A percentile compares a stretch with the other conserved stretches of the same genome.
Conservation (phyloP, 2,329 filamentous ascomycete species). For the Alternaria incomplexa region DNA sequence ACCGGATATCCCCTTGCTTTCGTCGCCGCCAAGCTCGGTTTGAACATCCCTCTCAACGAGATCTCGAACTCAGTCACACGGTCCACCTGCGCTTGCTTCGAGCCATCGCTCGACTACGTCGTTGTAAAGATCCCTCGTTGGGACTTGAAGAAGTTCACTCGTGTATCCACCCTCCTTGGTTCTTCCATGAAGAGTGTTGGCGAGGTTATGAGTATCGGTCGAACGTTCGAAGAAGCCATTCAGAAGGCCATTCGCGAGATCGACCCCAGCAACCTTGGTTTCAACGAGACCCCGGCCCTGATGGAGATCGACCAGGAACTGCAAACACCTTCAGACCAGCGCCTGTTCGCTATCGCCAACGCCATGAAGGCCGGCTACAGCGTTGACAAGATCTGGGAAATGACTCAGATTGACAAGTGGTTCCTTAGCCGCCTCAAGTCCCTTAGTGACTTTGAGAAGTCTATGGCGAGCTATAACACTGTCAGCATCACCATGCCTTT, state of each 20-base stretch:
- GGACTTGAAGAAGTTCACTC: constrained; percentile 98
- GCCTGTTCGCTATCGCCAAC: constrained; percentile 95
- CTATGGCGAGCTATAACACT: constrained; percentile 73
- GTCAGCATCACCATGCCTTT: constrained; percentile 68
- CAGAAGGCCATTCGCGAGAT: constrained; percentile 97
- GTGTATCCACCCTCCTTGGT: constrained; percentile 92
- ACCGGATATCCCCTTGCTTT: constrained; percentile 96
- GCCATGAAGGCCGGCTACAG: constrained; percentile 94
- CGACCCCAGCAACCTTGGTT: constrained; percentile 93
- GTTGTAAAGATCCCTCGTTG: constrained; percentile 99
- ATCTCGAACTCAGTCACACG: constrained; percentile 96
- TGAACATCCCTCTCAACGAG: constrained; percentile 93
- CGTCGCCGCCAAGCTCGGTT: constrained; percentile 93
- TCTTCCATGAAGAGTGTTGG: constrained; percentile 99
- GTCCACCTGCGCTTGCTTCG: constrained; percentile 95
- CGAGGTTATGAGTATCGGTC: constrained; percentile 97
- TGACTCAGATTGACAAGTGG: constrained; percentile 99
- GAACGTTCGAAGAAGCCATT: constrained; percentile 97
- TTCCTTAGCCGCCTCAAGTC: constrained; percentile 92
- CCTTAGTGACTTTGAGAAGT: constrained; percentile 84
- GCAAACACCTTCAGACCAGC: constrained; percentile 96
- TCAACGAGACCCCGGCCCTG: constrained; percentile 81
- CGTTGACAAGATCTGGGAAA: constrained; percentile 96
- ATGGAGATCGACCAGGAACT: constrained; percentile 97
- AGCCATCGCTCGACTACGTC: constrained; percentile 96